Percentiles rank a stretch among this genome's conserved stretches.
Evolutionary conservation across 768 basidiomycete genomes (phyloP).

Genomic region (Leccinum broughii): DNA sequence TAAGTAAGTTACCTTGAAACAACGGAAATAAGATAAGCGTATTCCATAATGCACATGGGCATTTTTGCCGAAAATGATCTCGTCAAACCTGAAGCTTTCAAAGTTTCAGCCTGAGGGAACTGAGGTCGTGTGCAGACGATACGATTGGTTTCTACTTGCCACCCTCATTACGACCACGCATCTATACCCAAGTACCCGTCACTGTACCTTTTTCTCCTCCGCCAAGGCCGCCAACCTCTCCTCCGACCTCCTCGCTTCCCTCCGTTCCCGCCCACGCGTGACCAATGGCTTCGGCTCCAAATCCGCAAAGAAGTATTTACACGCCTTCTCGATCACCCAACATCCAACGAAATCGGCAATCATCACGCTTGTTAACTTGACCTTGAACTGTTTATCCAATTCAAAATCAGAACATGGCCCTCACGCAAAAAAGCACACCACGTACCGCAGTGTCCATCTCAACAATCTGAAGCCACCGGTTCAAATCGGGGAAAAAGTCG

Average conservation of each 20-base stretch:
- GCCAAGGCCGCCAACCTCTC: constrained; percentile 32
- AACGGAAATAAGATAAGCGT: background rate
- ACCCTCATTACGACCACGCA: background rate
- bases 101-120: background rate
- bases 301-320: constrained; percentile 87
- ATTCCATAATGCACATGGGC: background rate
- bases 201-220: constrained; percentile 41
- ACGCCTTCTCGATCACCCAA: constrained; percentile 76
- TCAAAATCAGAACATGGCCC: background rate
- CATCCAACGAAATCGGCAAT: constrained; percentile 86
- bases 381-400: constrained; percentile 64
- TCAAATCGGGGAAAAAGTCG: constrained; percentile 93
- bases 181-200: background rate
- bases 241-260: constrained; percentile 58
- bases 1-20: background rate
- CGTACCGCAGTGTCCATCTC: constrained; percentile 79
- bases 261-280: constrained; percentile 78
- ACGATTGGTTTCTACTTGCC: background rate
- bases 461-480: constrained; percentile 95
- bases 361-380: constrained; percentile 79
- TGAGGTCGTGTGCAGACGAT: background rate
- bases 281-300: constrained; percentile 84
- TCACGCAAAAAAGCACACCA: background rate
- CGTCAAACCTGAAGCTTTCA: too few relatives aligned
- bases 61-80: background rate